These are phyloP conservation scores for Aaosphaeria arxii DNA, from an alignment of 2,329 filamentous ascomycete species.

Conservation along the genomic window DNA sequence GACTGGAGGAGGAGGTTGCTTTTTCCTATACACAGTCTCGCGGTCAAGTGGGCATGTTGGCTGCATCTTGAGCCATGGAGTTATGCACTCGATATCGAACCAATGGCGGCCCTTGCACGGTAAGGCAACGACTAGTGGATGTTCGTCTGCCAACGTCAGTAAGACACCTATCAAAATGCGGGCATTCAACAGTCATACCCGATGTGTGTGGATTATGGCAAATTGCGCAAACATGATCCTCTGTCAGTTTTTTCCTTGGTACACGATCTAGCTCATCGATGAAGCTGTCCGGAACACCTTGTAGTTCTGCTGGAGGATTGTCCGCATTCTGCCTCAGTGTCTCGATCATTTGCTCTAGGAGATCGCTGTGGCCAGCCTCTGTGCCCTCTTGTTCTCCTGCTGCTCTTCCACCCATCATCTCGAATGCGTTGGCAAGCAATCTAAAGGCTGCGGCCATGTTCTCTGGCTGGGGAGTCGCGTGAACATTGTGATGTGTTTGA, in stretches of 20 bases:
- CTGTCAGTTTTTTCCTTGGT: conserved; percentile 53
- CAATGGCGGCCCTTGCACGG: conserved; percentile 61
- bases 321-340: conserved; percentile 55
- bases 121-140: conserved; percentile 62
- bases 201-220: conserved; percentile 61
- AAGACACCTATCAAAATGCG: conserved; percentile 13
- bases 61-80: conserved; percentile 62
- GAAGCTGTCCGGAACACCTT: conserved; percentile 61
- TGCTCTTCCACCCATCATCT: conserved; percentile 51
- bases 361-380: conserved; percentile 29
- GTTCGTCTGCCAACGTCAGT: conserved; percentile 41
- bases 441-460: conserved; percentile 60
- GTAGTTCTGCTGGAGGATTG: conserved; percentile 57
- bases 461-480: conserved; percentile 59
- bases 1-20: conserved; percentile 38
- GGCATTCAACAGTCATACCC: conserved; percentile 33
- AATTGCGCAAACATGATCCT: conserved; percentile 56
- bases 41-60: conserved; percentile 63
- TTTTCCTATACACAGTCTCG: conserved; percentile 56
- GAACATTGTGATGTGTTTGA: conserved; percentile 50
- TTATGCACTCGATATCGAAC: conserved; percentile 64
- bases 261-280: conserved; percentile 59
- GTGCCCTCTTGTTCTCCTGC: conserved; percentile 24
- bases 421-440: conserved; percentile 59
- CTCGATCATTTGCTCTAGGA: conserved; percentile 56